phyloP scores from a whole-genome alignment of 2,329 filamentous ascomycete genomes.

The Neofusicoccum kwambonambiense region DNA sequence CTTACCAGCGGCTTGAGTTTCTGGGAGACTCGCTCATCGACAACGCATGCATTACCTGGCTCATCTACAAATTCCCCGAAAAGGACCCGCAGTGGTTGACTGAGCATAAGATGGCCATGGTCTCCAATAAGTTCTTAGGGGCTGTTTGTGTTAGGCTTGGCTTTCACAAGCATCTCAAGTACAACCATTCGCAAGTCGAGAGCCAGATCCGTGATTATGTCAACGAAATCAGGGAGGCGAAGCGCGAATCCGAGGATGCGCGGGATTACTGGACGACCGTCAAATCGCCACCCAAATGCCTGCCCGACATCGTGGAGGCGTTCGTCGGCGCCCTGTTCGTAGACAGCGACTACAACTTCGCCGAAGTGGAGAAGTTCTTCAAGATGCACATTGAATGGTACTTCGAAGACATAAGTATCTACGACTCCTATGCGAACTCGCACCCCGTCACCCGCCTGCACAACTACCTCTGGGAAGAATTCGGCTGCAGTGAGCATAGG shows the following conservation, averaged over 20 bases:
- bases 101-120: conserved; percentile 99
- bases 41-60: conserved; percentile 76
- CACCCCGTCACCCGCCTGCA: conserved; percentile 76
- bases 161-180: conserved; percentile 70
- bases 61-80: conserved; percentile 73
- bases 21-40: conserved; percentile 86
- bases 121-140: conserved; percentile 90
- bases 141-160: conserved; percentile 75
- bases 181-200: conserved; percentile 51
- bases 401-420: conserved; percentile 82
- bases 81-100: conserved; percentile 95
- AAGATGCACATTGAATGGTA: conserved; percentile 68
- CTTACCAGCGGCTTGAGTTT: conserved; percentile 90
- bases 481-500: conserved; percentile 64
- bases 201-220: conserved; percentile 56
- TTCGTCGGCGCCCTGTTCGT: conserved; percentile 90
- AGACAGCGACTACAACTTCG: conserved; percentile 78
- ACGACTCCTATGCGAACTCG: conserved; percentile 81
- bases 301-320: conserved; percentile 86
- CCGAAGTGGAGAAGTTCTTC: conserved; percentile 74
- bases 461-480: conserved; percentile 61
- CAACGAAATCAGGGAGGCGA: conserved; percentile 55
- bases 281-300: conserved; percentile 67
- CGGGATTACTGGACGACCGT: conserved; percentile 43
- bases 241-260: conserved; percentile 37